Conservation (phyloP, 1,284 basidiomycete species). For the Cutaneotrichosporon cavernicola region DNA sequence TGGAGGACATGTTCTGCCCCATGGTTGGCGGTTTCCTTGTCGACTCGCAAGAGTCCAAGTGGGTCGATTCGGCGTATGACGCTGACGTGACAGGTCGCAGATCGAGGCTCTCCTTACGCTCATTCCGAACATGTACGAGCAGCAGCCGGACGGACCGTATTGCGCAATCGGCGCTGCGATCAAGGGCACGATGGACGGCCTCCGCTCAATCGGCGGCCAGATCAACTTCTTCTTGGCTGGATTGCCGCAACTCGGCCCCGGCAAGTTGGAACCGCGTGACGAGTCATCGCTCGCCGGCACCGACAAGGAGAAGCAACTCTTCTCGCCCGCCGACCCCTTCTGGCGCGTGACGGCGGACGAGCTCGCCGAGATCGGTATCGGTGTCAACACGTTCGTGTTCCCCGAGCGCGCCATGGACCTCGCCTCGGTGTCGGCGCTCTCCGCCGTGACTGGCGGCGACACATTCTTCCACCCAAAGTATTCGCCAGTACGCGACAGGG, state of each 20-base stretch:
- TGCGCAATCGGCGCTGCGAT: constrained; percentile 79
- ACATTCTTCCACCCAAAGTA: constrained; percentile 91
- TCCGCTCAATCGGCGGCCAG: constrained; percentile 83
- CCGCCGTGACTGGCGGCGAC: constrained; percentile 85
- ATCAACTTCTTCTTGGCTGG: constrained; percentile 77
- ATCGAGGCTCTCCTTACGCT: constrained; percentile 57
- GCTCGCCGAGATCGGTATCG: constrained; percentile 84
- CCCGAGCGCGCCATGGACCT: constrained; percentile 81
- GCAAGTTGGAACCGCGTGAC: constrained; percentile 62
- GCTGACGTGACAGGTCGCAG: constrained; percentile 34
- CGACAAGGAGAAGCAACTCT: constrained; percentile 82
- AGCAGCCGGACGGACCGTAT: constrained; percentile 52
- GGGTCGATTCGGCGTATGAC: constrained; percentile 26
- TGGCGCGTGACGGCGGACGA: constrained; percentile 86
- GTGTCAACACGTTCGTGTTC: constrained; percentile 85
- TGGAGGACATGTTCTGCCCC: constrained; percentile 88
- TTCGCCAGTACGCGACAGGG: constrained; percentile 67
- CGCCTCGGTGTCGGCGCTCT: constrained; percentile 74
- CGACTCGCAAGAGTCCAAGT: constrained; percentile 71
- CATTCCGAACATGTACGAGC: constrained; percentile 66
- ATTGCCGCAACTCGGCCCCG: constrained; percentile 75
- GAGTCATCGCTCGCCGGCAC: constrained; percentile 80
- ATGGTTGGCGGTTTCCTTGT: constrained; percentile 74
- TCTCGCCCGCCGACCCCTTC: constrained; percentile 68
- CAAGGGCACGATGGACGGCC: constrained; percentile 67